Evolutionary conservation across 495 filamentous ascomycete genomes (phyloP).

Genomic region (Paragyromitra xinjiangensis): DNA sequence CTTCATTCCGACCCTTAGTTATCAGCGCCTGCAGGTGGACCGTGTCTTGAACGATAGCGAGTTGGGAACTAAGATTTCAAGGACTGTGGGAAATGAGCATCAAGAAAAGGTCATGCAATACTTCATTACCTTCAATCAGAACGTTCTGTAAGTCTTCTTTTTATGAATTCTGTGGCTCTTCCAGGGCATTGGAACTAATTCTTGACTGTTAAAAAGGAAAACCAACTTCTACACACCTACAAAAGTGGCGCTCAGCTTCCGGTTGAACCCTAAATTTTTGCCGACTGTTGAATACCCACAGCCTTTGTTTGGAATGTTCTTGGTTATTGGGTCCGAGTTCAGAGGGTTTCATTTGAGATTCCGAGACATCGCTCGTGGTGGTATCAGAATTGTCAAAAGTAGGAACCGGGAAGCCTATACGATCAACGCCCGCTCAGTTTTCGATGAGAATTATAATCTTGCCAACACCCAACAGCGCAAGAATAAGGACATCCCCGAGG

Average conservation of each 20-base stretch:
- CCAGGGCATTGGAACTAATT: neutral
- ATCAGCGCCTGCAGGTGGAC: slow-evolving; percentile 74
- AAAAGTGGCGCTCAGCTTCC: slow-evolving; percentile 97
- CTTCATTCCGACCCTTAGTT: slow-evolving; percentile 78
- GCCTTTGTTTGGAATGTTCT: slow-evolving; percentile 96
- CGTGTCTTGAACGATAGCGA: slow-evolving; percentile 78
- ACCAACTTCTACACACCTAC: slow-evolving; percentile 99
- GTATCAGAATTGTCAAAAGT: slow-evolving; percentile 98
- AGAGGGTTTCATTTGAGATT: slow-evolving; percentile 97
- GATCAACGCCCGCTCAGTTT: slow-evolving; percentile 94
- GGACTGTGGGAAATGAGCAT: slow-evolving; percentile 85
- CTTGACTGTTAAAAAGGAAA: slow-evolving; percentile 63
- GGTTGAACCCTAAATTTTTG: slow-evolving; percentile 86
- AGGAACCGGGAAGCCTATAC: slow-evolving; percentile 91
- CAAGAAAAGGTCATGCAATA: slow-evolving; percentile 97
- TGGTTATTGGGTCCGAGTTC: slow-evolving; percentile 95
- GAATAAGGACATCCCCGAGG: slow-evolving; percentile 99
- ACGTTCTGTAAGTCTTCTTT: slow-evolving; percentile 65
- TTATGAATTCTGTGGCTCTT: neutral
- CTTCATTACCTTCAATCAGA: slow-evolving; percentile 93
- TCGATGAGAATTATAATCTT: slow-evolving; percentile 98
- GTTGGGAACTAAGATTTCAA: slow-evolving; percentile 82
- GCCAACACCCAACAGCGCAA: slow-evolving; percentile 99
- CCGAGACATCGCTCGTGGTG: slow-evolving; percentile 94
- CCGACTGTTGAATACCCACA: slow-evolving; percentile 92